These are phyloP conservation scores for Citrus hindsii DNA, from an alignment of 345 rosid species.

Conservation along the genomic window DNA sequence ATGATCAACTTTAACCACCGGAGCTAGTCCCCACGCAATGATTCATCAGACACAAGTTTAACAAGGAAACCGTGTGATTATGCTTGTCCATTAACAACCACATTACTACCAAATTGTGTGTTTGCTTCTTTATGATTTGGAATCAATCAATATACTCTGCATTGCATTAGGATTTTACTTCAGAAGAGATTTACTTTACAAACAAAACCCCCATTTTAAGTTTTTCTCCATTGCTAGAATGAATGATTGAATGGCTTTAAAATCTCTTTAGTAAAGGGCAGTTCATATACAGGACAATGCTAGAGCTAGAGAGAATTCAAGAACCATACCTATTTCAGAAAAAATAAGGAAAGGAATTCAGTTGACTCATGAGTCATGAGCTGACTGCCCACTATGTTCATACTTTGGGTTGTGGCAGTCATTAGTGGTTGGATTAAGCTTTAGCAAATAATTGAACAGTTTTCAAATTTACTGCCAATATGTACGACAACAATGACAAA, in stretches of 20 bases:
- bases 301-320: background rate
- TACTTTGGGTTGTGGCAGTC: background rate
- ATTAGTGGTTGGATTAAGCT: background rate
- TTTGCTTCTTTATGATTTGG: conserved; percentile 6
- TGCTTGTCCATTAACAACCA: conserved; percentile 10
- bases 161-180: background rate
- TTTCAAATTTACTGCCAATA: background rate
- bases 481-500: background rate
- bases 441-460: background rate
- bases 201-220: background rate
- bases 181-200: background rate
- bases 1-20: background rate
- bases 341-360: background rate
- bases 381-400: background rate
- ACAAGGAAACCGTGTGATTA: conserved; percentile 6
- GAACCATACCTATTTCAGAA: background rate
- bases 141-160: background rate
- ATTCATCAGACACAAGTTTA: conserved; percentile 13
- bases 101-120: background rate
- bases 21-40: conserved; percentile 11
- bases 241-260: background rate
- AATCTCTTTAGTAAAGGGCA: background rate
- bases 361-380: background rate
- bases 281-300: background rate
- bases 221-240: background rate